Evolutionary conservation across 2,329 filamentous ascomycete species (phyloP), one percentile per base, ranked within the genome.

Genomic region (Colletotrichum sp.): DNA sequence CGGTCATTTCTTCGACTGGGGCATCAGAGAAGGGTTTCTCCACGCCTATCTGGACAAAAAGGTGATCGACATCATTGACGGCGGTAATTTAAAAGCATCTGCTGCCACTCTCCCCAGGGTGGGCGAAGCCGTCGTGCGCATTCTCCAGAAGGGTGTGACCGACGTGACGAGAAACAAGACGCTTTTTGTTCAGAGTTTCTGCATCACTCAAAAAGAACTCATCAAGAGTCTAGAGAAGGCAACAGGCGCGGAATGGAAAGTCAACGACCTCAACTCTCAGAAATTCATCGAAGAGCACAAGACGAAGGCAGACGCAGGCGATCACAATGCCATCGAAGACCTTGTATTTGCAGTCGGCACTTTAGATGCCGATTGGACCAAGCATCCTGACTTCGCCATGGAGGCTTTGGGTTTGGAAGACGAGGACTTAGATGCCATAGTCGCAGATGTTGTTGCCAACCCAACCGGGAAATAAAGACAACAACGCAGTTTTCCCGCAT

Each of bases 291-390:
- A 80, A 30, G 80, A 84, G 57, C 80, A 86, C 65, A 86, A 85
- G 79, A 77, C 76, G 8, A 81, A 81, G 71, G 84, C 83, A n/a
- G 83, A 87, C 16, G 81, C 79, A 1, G 88, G 84, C 1, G 82
- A 88, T 36, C 77, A 75, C 18, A 81, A 81, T 2, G 85, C 86
- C 0, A 80, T 87, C 36, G 87, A 89, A 79, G 85, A 89, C 60
- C 82, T 90, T 76, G 88, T 90, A 4, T 90, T 88, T 77, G 88
- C 87, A 39, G 80, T 90, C 2, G 88, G 88, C 2, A 84, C 86
- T 0, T 75, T 89, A 1, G 85, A 89, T 60, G 88, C 88, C 1
- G 86, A 90, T 72, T 90, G 88, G 88, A 88, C 86, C 18, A 79
- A 79, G 69, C 83, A 84, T 44, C 82, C 85, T 3, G 86, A 83